Conservation (phyloP, 2,329 filamentous ascomycete genomes). For the Fusarium sulawesiense region DNA sequence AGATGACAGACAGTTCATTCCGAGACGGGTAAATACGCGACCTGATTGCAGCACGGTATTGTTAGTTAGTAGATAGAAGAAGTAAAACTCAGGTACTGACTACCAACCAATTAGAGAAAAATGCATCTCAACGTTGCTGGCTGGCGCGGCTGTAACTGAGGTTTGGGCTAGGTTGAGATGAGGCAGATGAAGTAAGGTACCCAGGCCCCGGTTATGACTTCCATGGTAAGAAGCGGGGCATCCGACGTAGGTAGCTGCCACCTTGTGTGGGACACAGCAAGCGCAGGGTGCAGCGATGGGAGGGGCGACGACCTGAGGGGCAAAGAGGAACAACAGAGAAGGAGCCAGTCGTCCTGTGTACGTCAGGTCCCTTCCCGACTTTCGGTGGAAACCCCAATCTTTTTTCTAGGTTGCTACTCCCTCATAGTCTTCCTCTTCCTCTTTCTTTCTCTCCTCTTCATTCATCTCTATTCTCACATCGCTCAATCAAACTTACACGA, state of each 20-base stretch:
- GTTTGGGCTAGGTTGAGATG: constrained; percentile 19
- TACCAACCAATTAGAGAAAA: background rate
- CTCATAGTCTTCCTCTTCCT: constrained; percentile 10
- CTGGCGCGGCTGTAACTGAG: constrained; percentile 37
- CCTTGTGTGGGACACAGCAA: background rate
- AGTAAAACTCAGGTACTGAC: background rate
- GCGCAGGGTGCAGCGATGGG: constrained; percentile 21
- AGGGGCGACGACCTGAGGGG: constrained; percentile 36
- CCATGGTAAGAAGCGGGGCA: constrained; percentile 21
- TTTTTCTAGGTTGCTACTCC: constrained; percentile 27
- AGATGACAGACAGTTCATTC: background rate
- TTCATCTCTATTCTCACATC: constrained; percentile 27
- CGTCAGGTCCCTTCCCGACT: constrained; percentile 41
- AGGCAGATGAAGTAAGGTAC: constrained; percentile 36
- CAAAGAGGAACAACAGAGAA: constrained; percentile 35
- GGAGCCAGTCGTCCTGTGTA: constrained; percentile 35
- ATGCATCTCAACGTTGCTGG: constrained; percentile 17
- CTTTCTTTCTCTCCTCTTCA: constrained; percentile 7
- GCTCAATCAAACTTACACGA: constrained; percentile 23
- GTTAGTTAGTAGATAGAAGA: background rate
- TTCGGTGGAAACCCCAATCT: constrained; percentile 38
- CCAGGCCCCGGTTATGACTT: constrained; percentile 27
- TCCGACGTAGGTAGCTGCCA: constrained; percentile 18
- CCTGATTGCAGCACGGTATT: background rate
- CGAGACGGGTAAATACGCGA: background rate